Base-by-base conservation (phyloP, 208 protist species). In the Trypanosoma grayi region DNA sequence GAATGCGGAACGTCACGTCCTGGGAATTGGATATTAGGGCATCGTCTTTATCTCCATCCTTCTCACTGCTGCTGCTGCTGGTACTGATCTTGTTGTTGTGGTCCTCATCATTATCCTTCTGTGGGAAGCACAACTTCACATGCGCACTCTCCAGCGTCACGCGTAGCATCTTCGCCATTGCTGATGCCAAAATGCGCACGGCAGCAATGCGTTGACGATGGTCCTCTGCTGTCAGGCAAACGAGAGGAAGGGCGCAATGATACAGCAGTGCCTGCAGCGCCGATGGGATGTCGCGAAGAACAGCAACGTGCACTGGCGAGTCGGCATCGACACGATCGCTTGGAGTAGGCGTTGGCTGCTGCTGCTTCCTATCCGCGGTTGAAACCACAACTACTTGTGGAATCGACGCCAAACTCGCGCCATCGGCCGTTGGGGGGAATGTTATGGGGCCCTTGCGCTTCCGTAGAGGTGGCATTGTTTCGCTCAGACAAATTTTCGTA, bases 211-310 rank as follows among this genome's bases (percentile, higher is more conserved):
- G 62, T 43, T 64, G 52, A 18, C 54, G 69, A 40, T 84, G 69
- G 50, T 84, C 78, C 2, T 77, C 50, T 24, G 64, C 22, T 24
- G 73, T 80, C 24, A 84, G 36, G 46, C 66, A 80, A 28, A 77
- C 60, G 43, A 84, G 66, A 16, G 78, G 78, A 36, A 72, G 58
- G 4, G 71, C 46, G 54, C 72, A 80, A 41, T 80, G 70, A 50
- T 69, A 64, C 16, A 84, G 52, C 51, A 84, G 44, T 8, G 73
- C 73, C 18, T 72, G 39, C 7, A 84, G 40, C 0, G 75, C 70
- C 24, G 66, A 64, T 31, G 66, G 66, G 52, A 72, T 65, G 48
- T 72, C 66, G 27, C 51, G 58, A 25, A 72, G 51, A 24, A 60
- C 6, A 2, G 58, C 18, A 18, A 39, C 4, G 34, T 50, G 24